A percentile compares a stretch with the other conserved stretches of the same genome.
These are phyloP conservation scores for Fusarium decemcellulare DNA, from an alignment of 2,329 filamentous ascomycete species.

Conservation along the genomic window DNA sequence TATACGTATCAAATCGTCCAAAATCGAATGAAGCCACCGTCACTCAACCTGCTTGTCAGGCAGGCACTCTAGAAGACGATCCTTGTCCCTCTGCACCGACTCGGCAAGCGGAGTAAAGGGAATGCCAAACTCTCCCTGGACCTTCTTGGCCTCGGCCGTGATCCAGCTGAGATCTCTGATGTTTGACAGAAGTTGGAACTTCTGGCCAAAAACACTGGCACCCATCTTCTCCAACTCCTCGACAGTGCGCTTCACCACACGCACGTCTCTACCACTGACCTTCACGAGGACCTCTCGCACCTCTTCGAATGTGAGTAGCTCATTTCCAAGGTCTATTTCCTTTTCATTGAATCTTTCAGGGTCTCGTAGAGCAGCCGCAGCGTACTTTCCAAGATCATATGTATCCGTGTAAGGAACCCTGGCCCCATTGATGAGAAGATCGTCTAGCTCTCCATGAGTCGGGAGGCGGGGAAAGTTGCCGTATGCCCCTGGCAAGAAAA, in stretches of 20 bases:
- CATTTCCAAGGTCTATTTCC: slow-evolving; percentile 50
- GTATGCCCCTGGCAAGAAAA: neutral
- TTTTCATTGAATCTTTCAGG: slow-evolving; percentile 42
- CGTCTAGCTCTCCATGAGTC: neutral
- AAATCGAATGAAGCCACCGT: no score
- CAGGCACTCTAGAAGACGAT: slow-evolving; percentile 1
- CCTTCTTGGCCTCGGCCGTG: slow-evolving; percentile 1
- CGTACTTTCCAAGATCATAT: neutral
- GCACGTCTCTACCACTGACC: slow-evolving; percentile 50
- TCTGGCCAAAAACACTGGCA: slow-evolving; percentile 2
- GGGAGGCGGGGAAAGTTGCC: slow-evolving; percentile 4
- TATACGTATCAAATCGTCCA: no score
- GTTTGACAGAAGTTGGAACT: slow-evolving; percentile 27
- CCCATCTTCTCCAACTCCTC: slow-evolving; percentile 18
- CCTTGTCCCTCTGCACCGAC: slow-evolving; percentile 1
- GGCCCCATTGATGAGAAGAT: neutral
- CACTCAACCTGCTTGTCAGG: neutral
- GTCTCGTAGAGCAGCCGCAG: neutral
- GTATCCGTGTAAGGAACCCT: slow-evolving; percentile 1
- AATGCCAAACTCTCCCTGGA: slow-evolving; percentile 19
- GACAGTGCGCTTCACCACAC: slow-evolving; percentile 27
- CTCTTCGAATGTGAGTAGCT: slow-evolving; percentile 49
- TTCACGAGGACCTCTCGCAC: slow-evolving; percentile 45
- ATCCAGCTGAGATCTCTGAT: slow-evolving; percentile 12
- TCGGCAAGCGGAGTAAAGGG: neutral